Evolutionary conservation across 164 flowering plant species (phyloP), one percentile per base, ranked within the genome.

Genomic region (Kingdonia uniflora): DNA sequence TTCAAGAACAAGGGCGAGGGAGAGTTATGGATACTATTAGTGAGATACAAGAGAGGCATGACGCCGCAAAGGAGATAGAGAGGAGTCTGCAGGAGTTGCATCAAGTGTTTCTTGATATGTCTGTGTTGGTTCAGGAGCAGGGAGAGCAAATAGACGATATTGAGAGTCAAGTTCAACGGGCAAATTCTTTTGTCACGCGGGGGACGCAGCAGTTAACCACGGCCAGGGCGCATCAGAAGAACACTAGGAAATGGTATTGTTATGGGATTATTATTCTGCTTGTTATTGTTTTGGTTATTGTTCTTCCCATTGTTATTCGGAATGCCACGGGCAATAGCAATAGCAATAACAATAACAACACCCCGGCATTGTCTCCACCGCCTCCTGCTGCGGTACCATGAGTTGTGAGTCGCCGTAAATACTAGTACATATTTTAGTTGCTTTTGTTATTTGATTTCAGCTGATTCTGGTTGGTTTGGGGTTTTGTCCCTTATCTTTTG

Each of bases 131-230:
- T 12, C 17, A 67, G 45, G 53, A 42, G 1, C 72, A 70, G 19
- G 77, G 77, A 11, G 72, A 62, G 47, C 74, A 73, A 50, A 17
- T 73, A 41, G 65, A 73, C 19, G 67, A 70, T 42, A 73, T 73
- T 17, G 77, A 73, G 59, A 61, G 65, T 29, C 74, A 73, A 1
- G 77, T 73, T 2, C 56, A 41, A 0, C 29, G 70, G 10, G 76
- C 77, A 2, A 73, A 19, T 42, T 66, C 71, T 2, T 73, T 69
- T 17, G 67, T 73, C 13, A 35, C 60, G 5, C 55, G 64, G 0
- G 77, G 77, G n/a, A 56, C 72, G 0, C 20, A 52, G 8, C 70
- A 70, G 44, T 57, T 74, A 15, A 48, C 52, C 12, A 47, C 56
- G 19, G 77, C 77, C 0, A 59, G 63, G 39, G 62, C 49, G 51